A percentile compares a stretch with the other conserved stretches of the same genome.
These are phyloP conservation scores for Rhodosporidiobolus odoratus DNA, from an alignment of 768 basidiomycete genomes.

Conservation along the genomic window DNA sequence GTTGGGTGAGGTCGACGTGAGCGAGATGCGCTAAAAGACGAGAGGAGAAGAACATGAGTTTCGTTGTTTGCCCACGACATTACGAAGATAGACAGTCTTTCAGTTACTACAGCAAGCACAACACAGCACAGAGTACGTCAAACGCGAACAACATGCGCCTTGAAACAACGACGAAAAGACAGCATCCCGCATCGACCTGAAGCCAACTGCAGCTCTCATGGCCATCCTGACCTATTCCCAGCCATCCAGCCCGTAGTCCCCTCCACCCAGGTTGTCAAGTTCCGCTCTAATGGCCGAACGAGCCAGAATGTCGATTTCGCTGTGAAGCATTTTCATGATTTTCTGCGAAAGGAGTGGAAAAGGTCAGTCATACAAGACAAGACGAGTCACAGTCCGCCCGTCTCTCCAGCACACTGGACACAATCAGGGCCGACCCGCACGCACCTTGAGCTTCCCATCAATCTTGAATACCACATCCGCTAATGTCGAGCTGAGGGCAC, in stretches of 20 bases:
- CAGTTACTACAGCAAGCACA: too few species aligned
- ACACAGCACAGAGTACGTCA: too few species aligned
- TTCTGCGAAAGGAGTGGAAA: conserved; percentile 55
- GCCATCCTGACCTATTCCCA: too few species aligned
- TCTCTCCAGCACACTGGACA: background rate
- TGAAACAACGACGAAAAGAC: too few species aligned
- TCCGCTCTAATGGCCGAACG: conserved; percentile 36
- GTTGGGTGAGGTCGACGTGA: background rate
- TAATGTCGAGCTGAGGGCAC: conserved; percentile 38
- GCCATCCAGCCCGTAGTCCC: background rate
- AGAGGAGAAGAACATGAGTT: too few species aligned
- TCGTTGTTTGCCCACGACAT: too few species aligned
- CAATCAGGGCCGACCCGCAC: conserved; percentile 37
- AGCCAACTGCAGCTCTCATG: too few species aligned
- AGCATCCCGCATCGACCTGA: too few species aligned
- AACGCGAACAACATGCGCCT: too few species aligned
- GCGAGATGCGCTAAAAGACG: background rate
- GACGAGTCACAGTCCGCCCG: background rate
- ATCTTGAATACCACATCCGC: conserved; percentile 73
- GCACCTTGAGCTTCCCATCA: conserved; percentile 76
- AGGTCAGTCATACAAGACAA: background rate
- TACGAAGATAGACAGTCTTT: too few species aligned
- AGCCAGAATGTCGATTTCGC: conserved; percentile 64
- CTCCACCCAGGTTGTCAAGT: conserved; percentile 19
- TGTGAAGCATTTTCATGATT: conserved; percentile 69